These are phyloP conservation scores for Backusella tuberculispora DNA, from an alignment of 192 early-diverging fungal species.

Conservation along the genomic window DNA sequence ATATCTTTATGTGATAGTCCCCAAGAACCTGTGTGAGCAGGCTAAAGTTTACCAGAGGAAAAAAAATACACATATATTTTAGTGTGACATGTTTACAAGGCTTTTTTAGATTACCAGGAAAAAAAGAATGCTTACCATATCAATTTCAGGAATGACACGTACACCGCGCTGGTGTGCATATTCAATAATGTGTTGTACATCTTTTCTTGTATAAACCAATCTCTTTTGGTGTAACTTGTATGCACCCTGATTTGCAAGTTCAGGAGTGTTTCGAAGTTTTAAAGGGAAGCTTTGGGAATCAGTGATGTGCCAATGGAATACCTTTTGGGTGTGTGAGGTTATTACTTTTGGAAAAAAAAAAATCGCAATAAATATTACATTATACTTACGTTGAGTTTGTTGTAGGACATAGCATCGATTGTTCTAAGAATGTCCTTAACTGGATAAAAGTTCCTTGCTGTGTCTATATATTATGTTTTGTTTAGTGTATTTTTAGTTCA, in stretches of 20 bases:
- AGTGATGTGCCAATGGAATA: constrained; percentile 82
- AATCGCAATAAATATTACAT: background rate
- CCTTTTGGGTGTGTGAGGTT: constrained; percentile 20
- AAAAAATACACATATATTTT: background rate
- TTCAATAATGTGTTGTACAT: constrained; percentile 70
- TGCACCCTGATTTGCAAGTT: constrained; percentile 66
- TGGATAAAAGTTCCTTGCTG: constrained; percentile 73
- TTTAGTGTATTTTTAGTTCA: constrained; percentile 1
- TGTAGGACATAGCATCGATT: constrained; percentile 80
- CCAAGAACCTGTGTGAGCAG: constrained; percentile 75
- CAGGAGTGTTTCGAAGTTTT: constrained; percentile 59
- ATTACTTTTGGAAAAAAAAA: background rate
- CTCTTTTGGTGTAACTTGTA: constrained; percentile 54
- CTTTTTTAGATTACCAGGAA: constrained; percentile 5
- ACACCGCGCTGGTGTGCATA: constrained; percentile 78
- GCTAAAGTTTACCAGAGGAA: constrained; percentile 35
- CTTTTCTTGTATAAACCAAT: constrained; percentile 75
- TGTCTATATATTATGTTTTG: constrained; percentile 47
- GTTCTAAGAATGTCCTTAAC: constrained; percentile 66
- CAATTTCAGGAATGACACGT: constrained; percentile 91
- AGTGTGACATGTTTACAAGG: background rate
- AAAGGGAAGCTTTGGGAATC: constrained; percentile 77
- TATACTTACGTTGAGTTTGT: constrained; percentile 71
- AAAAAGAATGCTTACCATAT: constrained; percentile 58
- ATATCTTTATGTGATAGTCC: constrained; percentile 32